Evolutionary conservation across 2,329 filamentous ascomycete species (phyloP).

Genomic region (Geosmithia putterillii): DNA sequence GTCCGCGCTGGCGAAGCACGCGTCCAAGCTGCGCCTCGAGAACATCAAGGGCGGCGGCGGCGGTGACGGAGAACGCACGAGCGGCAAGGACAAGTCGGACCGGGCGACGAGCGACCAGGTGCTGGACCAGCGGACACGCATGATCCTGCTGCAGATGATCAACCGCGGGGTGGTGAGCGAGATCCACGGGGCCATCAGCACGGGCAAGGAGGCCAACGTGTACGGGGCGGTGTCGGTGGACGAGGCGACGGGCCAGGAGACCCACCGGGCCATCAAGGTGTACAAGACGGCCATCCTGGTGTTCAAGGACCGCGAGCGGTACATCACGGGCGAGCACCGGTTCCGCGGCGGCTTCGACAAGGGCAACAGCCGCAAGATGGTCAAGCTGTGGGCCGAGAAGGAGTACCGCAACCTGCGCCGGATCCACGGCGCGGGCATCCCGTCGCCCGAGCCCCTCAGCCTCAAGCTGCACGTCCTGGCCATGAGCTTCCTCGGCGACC

Average conservation of each 20-base stretch:
- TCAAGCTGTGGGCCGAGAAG: constrained; percentile 97
- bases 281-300: constrained; percentile 98
- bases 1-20: constrained; percentile 71
- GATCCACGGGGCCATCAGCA: constrained; percentile 89
- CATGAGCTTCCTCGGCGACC: constrained; percentile 86
- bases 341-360: constrained; percentile 90
- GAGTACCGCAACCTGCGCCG: constrained; percentile 89
- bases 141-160: constrained; percentile 94
- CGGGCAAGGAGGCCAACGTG: constrained; percentile 96
- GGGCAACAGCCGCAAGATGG: constrained; percentile 90
- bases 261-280: constrained; percentile 88
- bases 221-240: constrained; percentile 72
- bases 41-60: constrained; percentile 36
- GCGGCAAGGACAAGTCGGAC: constrained; percentile 78
- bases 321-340: constrained; percentile 87
- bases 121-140: constrained; percentile 82
- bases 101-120: constrained; percentile 92
- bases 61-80: no score
- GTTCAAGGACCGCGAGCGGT: constrained; percentile 95
- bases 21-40: constrained; percentile 73
- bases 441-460: constrained; percentile 78
- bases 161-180: constrained; percentile 82
- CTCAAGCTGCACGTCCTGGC: constrained; percentile 90
- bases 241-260: constrained; percentile 35
- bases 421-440: constrained; percentile 72